Base-by-base conservation (phyloP, 2,329 filamentous ascomycete genomes). In the Paradendryphiella salina region DNA sequence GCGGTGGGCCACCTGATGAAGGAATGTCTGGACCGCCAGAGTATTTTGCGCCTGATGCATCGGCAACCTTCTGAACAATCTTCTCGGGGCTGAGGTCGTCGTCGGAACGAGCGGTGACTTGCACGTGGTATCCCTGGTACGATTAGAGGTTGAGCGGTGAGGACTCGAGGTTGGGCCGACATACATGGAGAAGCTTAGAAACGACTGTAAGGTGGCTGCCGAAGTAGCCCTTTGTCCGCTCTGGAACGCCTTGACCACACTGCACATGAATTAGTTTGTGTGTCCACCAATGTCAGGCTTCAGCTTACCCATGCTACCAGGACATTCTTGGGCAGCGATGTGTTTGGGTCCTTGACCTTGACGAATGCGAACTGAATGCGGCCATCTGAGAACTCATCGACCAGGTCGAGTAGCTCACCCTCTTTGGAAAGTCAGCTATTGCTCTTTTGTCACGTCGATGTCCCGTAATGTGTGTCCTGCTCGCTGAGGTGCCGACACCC, bases 191-290 rank as follows among this genome's bases (percentile, higher is more conserved):
- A 62, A 96, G 82, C 76, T 96, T 96, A 56, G 91, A 86, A 31
- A 97, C 91, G 39, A 90, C 87, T 54, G 88, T 86, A 39, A 94
- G 79, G 76, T 99, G 93, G 76, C 91, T 96, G 61, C 90, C 96
- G 73, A 99, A 99, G 77, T 97, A 97, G 60, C 94, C 94, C 77
- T 97, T 99, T 55, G 93, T 97, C 66, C 93, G 83, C 77, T 99
- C 94, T n/a, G 94, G 94, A 13, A 99, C 94, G 64, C 94, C 94
- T 70, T 95, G 93, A 61, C 94, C 94, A 73, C 94, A 99, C 88
- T 82, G 57, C 41, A 43, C 35, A 44, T 5, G 40, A 36, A 37
- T 57, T 49, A 57, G 47, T 29, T 15, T 21, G 61, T 48, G 62
- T 20, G 21, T 13, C 5, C 11, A 9, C 56, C 28, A 41, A 10